Base-by-base conservation (phyloP, 2,329 filamentous ascomycete genomes). In the Didymella pomorum region DNA sequence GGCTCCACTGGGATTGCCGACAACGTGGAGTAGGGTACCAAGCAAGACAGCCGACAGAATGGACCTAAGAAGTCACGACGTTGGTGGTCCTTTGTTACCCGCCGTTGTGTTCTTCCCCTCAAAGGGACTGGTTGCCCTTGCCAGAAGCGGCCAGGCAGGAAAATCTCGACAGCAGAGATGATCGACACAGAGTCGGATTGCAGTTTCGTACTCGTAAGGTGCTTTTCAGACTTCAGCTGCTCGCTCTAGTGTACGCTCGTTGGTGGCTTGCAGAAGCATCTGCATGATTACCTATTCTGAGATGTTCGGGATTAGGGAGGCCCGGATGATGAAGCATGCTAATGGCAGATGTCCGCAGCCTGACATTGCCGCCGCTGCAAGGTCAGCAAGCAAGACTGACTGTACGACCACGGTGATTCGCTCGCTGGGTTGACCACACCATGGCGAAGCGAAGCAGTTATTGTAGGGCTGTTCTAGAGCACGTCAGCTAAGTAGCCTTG, bases 401-500 rank as follows among this genome's bases (percentile, higher is more conserved):
- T 41, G 26, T 46, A 20, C 14, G 25, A 31, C n/a, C n/a, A n/a
- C n/a, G n/a, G 7, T 28, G 5, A 23, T 51, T 51, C 46, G 60
- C 51, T 54, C 35, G 42, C 10, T 29, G 21, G 31, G 6, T 43
- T 52, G 28, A 44, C 35, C 43, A 41, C 35, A 46, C 49, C 54
- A 58, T 48, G 50, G 11, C 18, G 37, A 62, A 56, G 57, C 58
- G 59, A 63, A 41, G 26, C 33, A 55, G 37, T 44, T 42, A 44
- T 52, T 26, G 49, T 53, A 52, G 52, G 61, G 55, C 60, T 58
- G 62, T 47, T 66, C 58, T 61, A 67, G 62, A 68, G 64, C 61
- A 7, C 23, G 47, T 42, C 59, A 68, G 65, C 62, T 65, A 53
- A 55, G 51, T 47, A 54, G 61, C 48, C 53, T 60, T 20, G 28